Conservation (phyloP, 2,329 filamentous ascomycete species). For the Diaporthe caulivora region DNA sequence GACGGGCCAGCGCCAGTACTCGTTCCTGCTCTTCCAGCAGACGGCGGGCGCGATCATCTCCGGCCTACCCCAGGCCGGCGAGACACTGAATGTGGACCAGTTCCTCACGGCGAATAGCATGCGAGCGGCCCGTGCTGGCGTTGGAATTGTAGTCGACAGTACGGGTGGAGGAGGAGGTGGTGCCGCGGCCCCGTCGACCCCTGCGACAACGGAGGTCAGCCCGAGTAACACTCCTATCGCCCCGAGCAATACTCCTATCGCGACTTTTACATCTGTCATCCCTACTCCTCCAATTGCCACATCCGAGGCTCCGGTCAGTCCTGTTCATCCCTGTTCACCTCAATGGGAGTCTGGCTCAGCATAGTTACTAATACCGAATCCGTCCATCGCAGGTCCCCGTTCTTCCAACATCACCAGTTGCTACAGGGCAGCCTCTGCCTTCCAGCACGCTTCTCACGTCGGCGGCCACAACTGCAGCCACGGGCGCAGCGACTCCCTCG, state of each 20-base stretch:
- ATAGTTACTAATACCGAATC: background rate
- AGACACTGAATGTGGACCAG: background rate
- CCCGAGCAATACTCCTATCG: background rate
- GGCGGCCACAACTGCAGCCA: background rate
- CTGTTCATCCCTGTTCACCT: accelerated
- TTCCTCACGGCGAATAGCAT: conserved; percentile 12
- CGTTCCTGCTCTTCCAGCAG: conserved; percentile 24
- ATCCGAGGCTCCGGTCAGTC: background rate
- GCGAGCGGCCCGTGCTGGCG: background rate
- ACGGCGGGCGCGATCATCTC: background rate
- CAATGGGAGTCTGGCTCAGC: no score
- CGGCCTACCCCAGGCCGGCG: background rate
- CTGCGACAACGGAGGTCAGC: background rate
- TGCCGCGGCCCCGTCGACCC: background rate
- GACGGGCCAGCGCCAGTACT: conserved; percentile 23
- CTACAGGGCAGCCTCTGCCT: background rate
- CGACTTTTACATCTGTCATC: background rate
- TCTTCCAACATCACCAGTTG: background rate
- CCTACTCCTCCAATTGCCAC: background rate
- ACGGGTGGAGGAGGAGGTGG: background rate
- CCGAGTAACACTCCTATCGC: background rate
- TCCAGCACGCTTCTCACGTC: background rate
- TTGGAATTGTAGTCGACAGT: background rate
- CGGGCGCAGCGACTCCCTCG: background rate
- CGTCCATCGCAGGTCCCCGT: background rate